These are phyloP conservation scores for Cymbopogon citratus DNA, from an alignment of 176 grass and related monocot species.

Conservation along the genomic window DNA sequence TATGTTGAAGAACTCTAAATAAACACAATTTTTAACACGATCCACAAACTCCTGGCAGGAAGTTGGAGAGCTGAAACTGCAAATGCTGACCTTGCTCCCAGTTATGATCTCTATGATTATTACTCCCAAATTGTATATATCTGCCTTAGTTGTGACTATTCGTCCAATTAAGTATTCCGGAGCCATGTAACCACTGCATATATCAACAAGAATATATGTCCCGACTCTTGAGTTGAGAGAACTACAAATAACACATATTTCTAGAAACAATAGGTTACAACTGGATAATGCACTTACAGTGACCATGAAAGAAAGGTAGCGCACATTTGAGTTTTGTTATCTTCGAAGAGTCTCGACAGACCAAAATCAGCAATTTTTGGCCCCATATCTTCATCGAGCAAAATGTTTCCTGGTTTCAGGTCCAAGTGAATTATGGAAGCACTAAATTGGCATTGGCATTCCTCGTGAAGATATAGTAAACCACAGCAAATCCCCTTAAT, in stretches of 20 bases:
- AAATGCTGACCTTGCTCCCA: not conserved
- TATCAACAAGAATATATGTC: not conserved
- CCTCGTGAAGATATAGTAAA: constrained; percentile 6
- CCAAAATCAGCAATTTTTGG: constrained; percentile 32
- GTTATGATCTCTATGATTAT: constrained; percentile 55
- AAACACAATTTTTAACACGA: not conserved
- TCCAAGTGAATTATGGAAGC: not conserved
- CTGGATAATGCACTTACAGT: not conserved
- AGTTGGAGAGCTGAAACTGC: not conserved
- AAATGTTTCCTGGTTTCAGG: not conserved
- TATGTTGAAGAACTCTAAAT: not conserved
- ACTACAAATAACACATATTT: not conserved
- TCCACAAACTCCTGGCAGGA: not conserved
- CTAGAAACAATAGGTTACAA: not conserved
- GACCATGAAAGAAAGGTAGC: not conserved
- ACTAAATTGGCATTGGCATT: not conserved
- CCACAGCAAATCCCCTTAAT: not conserved
- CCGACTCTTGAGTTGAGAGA: not conserved
- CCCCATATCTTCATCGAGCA: not conserved
- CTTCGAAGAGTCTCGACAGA: not conserved
- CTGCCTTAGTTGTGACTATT: not conserved
- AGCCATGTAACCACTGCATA: constrained; percentile 30
- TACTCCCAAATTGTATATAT: constrained; percentile 54
- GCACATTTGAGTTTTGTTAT: not conserved
- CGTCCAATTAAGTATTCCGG: not conserved